phyloP scores from a whole-genome alignment of 768 basidiomycete genomes.

The Lentinula raphanica region DNA sequence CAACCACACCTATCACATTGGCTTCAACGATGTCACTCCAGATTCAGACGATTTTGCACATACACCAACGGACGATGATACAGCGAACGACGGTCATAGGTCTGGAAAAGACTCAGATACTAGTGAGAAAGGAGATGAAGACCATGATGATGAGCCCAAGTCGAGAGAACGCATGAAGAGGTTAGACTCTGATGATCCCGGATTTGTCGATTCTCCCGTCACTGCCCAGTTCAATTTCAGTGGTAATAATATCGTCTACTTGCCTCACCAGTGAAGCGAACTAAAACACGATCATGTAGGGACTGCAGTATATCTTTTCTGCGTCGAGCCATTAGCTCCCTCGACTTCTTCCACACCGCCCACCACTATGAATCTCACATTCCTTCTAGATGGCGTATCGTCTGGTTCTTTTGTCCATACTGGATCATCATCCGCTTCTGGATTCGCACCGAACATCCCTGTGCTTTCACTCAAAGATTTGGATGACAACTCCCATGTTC shows the following conservation, averaged over 20 bases:
- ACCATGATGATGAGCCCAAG: neutral
- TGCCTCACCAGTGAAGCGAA: neutral
- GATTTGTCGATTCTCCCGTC: conserved; percentile 25
- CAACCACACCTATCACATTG: conserved; percentile 32
- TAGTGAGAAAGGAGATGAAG: neutral
- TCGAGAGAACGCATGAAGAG: neutral
- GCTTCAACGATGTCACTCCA: conserved; percentile 17
- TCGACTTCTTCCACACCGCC: conserved; percentile 22
- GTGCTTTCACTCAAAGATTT: conserved; percentile 33
- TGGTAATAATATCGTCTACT: conserved; percentile 23
- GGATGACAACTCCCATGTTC: conserved; percentile 32
- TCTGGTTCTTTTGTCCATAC: conserved; percentile 18
- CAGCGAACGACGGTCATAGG: conserved; percentile 4
- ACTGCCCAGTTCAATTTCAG: conserved; percentile 38
- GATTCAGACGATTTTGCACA: conserved; percentile 16
- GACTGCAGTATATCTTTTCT: conserved; percentile 43
- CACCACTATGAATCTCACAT: conserved; percentile 38
- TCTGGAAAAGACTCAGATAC: conserved; percentile 1
- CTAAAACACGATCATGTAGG: conserved; percentile 25
- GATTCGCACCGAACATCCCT: conserved; percentile 27
- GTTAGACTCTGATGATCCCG: conserved; percentile 24
- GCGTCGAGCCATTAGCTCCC: conserved; percentile 28
- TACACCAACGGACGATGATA: neutral
- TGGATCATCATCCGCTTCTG: conserved; percentile 7
- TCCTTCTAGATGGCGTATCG: conserved; percentile 34